Percentiles rank a stretch among this genome's conserved stretches.
Conservation (phyloP, 257 asterid genomes). For the Capsicum pubescens region DNA sequence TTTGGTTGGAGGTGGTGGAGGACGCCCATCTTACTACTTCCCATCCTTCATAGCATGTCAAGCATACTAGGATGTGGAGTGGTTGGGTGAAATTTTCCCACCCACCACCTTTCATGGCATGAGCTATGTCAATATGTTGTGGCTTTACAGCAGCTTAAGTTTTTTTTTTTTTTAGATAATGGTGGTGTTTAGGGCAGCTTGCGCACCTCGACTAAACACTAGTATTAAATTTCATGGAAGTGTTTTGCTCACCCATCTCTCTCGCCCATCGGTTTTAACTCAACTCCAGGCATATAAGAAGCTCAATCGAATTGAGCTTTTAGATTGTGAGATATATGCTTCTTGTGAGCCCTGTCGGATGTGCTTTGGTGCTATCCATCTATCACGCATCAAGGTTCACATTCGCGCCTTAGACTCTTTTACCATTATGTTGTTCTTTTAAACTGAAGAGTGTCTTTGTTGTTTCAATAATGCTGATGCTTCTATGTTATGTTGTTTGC, state of each 20-base stretch:
- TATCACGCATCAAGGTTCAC: conserved; percentile 84
- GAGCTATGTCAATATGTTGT: neutral
- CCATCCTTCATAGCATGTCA: neutral
- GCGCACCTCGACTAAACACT: neutral
- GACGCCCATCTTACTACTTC: neutral
- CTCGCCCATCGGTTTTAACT: neutral
- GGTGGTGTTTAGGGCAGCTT: neutral
- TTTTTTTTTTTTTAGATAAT: neutral
- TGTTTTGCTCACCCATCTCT: neutral
- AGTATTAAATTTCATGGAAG: neutral
- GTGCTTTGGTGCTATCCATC: conserved; percentile 99
- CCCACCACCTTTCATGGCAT: neutral
- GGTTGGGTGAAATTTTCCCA: neutral
- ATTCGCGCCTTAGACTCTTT: neutral
- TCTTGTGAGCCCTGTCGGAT: conserved; percentile 98
- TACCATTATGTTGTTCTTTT: neutral
- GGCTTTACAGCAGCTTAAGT: neutral
- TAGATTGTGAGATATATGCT: conserved; percentile 96
- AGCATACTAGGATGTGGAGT: neutral
- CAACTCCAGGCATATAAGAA: conserved; percentile 88
- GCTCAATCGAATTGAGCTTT: conserved; percentile 86
- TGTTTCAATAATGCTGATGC: neutral
- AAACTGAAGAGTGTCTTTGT: neutral
- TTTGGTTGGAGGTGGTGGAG: neutral
- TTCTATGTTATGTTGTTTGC: neutral